Base-by-base conservation (phyloP, 805 yeast species). In the Peterozyma xylosa region DNA sequence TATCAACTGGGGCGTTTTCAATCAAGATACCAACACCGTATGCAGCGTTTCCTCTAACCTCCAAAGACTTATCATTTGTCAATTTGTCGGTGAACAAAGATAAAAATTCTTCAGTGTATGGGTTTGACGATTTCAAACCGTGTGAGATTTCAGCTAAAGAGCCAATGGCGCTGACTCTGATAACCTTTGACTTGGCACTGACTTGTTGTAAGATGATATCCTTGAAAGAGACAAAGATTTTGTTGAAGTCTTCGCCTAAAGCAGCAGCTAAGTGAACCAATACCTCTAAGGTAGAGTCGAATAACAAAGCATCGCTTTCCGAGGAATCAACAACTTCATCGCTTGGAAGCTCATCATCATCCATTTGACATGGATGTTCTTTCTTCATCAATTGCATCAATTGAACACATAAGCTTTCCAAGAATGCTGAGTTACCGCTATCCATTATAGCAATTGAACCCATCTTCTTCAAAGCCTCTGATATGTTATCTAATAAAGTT, bases 41-140 rank as follows among this genome's bases (percentile, higher is more conserved):
- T 14, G 97, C 96, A 42, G 97, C 91, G 54, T 89, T 86, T 55
- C 96, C 90, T 66, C 91, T 84, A 47, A 88, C 97, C 59, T 88
- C 96, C 50, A 86, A 70, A 13, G 93, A 83, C 56, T 78, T 78
- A 60, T 85, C 89, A 57, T 80, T 79, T 45, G 83, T 74, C 48
- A 91, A 71, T 51, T 83, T 80, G 47, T 78, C 73, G 41, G 76
- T 69, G 59, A 93, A 83, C 35, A 82, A 69, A 59, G 81, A 78
- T 56, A 88, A 67, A 57, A 93, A 68, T 51, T 84, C 87, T 50
- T 78, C 76, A 34, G 81, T 64, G 67, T 71, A 82, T 47, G 87
- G 86, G 56, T 86, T 79, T 47, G 71, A 55, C 34, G 68, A 67
- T 57, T 82, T 80, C 71, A 93, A 68, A 46, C 90, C 90, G 45